phyloP scores from a whole-genome alignment of 2,329 filamentous ascomycete genomes.

The Calonectria hongkongensis region DNA sequence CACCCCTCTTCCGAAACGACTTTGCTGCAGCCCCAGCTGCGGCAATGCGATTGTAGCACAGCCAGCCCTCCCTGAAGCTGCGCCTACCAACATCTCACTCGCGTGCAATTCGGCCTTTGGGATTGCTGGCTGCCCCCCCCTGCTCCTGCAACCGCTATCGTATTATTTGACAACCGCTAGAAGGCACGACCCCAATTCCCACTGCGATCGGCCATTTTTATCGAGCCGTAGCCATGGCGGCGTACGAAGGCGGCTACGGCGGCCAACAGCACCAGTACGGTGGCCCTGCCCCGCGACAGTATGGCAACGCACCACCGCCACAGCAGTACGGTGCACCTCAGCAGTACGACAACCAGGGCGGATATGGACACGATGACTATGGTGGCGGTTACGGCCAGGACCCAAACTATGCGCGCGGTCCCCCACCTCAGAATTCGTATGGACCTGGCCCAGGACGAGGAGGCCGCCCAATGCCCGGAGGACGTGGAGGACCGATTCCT shows the following conservation, averaged over 20 bases:
- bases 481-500: conserved; percentile 67
- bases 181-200: conserved; percentile 22
- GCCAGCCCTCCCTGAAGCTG: conserved; percentile 43
- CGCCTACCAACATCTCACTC: conserved; percentile 38
- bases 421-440: conserved; percentile 67
- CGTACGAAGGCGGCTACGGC: conserved; percentile 67
- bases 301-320: conserved; percentile 54
- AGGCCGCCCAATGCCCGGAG: conserved; percentile 63
- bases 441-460: conserved; percentile 64
- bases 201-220: conserved; percentile 22
- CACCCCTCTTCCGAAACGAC: conserved; percentile 47
- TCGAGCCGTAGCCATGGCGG: conserved; percentile 63
- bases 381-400: conserved; percentile 64
- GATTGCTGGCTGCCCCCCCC: conserved; percentile 20
- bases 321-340: conserved; percentile 62
- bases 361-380: conserved; percentile 67
- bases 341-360: conserved; percentile 68
- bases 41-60: conserved; percentile 54
- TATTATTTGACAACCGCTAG: conserved; percentile 21
- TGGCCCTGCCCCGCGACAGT: conserved; percentile 64
- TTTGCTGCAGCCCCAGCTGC: conserved; percentile 32
- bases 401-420: conserved; percentile 66
- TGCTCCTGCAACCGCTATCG: conserved; percentile 27
- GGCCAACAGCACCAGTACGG: conserved; percentile 69
- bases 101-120: conserved; percentile 20